A percentile compares a stretch with the other conserved stretches of the same genome.
Conservation (phyloP, 2,329 filamentous ascomycete species). For the Trichoderma atroviride region DNA sequence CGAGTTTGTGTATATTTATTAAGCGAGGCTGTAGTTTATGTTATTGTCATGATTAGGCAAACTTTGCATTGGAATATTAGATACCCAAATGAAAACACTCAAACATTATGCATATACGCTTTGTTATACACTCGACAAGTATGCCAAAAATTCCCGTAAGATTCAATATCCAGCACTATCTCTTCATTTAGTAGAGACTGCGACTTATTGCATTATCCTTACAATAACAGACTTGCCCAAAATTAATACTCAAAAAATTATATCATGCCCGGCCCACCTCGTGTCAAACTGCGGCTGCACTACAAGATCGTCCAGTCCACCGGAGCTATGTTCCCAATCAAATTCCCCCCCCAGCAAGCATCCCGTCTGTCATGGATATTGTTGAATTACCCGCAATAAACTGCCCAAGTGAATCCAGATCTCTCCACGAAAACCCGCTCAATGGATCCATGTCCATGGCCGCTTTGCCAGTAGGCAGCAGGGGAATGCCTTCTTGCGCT, state of each 20-base stretch:
- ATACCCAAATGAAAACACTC: too few relatives aligned
- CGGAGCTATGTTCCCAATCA: constrained; percentile 10
- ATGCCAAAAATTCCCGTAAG: neutral
- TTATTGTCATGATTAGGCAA: too few relatives aligned
- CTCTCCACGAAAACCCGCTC: constrained; percentile 6
- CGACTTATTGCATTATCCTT: neutral
- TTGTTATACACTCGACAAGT: neutral
- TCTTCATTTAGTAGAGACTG: neutral
- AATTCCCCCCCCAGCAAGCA: constrained; percentile 1
- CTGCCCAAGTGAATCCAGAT: constrained; percentile 3
- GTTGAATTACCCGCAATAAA: constrained; percentile 11
- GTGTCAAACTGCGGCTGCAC: constrained; percentile 12
- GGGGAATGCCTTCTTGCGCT: neutral
- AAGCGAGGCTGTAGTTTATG: constrained; percentile 12
- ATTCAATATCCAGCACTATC: neutral
- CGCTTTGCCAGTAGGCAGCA: neutral
- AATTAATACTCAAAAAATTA: neutral
- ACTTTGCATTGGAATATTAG: too few relatives aligned
- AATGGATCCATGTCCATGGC: constrained; percentile 7
- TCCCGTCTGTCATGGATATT: neutral
- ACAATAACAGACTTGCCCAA: neutral
- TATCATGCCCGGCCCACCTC: neutral
- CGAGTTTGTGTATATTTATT: constrained; percentile 68
- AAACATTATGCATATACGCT: neutral
- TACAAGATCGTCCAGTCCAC: neutral